Percentiles rank a stretch among this genome's conserved stretches.
Conservation (phyloP, 345 rosid species). For the Murraya paniculata region DNA sequence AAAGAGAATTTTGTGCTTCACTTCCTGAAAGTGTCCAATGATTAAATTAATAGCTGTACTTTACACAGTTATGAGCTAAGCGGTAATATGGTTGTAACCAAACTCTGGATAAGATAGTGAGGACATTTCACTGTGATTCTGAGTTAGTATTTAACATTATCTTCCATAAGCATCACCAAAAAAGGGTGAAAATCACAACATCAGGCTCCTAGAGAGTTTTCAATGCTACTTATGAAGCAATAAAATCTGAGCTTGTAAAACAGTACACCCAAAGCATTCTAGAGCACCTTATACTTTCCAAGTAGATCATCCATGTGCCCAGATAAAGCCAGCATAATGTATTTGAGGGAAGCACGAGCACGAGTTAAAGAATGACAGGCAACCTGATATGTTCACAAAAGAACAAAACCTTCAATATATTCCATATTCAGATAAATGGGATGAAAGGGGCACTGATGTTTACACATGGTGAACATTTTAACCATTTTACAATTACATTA, state of each 20-base stretch:
- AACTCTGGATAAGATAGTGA: not conserved
- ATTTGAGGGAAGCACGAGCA: slow-evolving; percentile 78
- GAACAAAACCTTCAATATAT: slow-evolving; percentile 1
- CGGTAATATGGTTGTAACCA: not conserved
- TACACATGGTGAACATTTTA: not conserved
- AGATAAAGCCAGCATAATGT: slow-evolving; percentile 70
- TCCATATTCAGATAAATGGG: slow-evolving; percentile 7
- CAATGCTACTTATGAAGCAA: not conserved
- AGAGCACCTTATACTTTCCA: slow-evolving; percentile 69
- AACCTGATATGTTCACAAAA: slow-evolving; percentile 36
- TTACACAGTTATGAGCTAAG: not conserved
- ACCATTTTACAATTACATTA: not conserved
- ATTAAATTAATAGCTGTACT: not conserved
- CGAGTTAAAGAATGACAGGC: slow-evolving; percentile 42
- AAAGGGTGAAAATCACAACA: not conserved
- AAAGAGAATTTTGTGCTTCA: slow-evolving; percentile 75
- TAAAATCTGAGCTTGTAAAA: not conserved
- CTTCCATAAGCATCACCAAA: not conserved
- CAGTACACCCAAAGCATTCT: not conserved
- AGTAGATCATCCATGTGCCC: slow-evolving; percentile 81
- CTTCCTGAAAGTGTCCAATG: slow-evolving; percentile 46
- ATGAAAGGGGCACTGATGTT: not conserved
- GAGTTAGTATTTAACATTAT: not conserved
- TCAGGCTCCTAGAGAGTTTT: not conserved
- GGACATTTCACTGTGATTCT: not conserved